Evolutionary conservation across 352 stramenopile species (phyloP), one percentile per base, ranked within the genome.

Genomic region (Globisporangium canariense): DNA sequence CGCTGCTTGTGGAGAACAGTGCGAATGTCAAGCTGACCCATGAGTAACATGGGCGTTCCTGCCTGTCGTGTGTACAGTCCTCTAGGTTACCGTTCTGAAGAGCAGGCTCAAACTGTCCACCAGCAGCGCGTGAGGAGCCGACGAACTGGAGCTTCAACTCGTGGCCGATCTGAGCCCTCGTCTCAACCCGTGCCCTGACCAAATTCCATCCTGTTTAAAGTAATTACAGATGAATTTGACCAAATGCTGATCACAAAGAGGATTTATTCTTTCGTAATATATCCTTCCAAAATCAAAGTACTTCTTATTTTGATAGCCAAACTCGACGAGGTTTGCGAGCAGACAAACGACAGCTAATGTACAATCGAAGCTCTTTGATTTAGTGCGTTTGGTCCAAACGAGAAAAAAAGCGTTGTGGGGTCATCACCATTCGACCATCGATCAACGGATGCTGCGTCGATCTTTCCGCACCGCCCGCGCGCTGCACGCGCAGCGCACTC

Each of bases 401-500:
- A 28, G 25, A 28, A 28, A 28, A 28, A 2, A 28, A 28, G 25
- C 25, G 25, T 28, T 28, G 25, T 49, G 43, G 16, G 43, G 43
- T 25, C 43, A 49, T 20, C 16, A 49, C 7, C 16, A 8, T 41
- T 10, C 11, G 36, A 41, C 36, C 11, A 40, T 36, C 32, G 32
- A 36, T 8, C 7, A 2, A 10, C 8, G 2, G n/a, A 61, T 61
- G 55, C 40, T 61, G 22, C 55, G 55, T 40, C 55, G 38, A 10
- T 61, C 55, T 8, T 25, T 61, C 41, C 38, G 55, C 28, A 25
- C 40, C 9, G 38, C 52, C 20, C 40, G 40, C 14, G 55, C 55
- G 40, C 55, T 61, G 38, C 55, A 61, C 36, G 55, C 40, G 55
- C 38, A 41, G 36, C 20, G n/a, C 20, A 30, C 22, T 16, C 38